Percentiles rank a stretch among this genome's conserved stretches.
Evolutionary conservation across 176 grass and related monocot genomes (phyloP).

Genomic region (Zea luxurians): DNA sequence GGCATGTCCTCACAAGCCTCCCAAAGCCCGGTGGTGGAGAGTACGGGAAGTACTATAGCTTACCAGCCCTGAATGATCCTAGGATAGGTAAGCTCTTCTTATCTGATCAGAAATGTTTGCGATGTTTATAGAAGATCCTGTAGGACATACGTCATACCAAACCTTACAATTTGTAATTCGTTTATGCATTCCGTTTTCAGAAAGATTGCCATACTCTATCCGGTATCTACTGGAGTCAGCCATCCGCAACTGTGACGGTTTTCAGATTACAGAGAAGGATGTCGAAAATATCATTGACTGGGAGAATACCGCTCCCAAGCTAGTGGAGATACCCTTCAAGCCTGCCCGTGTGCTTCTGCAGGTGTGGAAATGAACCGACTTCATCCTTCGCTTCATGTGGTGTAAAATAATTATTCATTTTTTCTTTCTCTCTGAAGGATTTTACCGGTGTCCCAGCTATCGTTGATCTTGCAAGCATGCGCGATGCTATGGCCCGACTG

Average conservation of each 20-base stretch:
- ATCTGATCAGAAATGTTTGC: background rate
- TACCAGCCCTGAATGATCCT: conserved; percentile 19
- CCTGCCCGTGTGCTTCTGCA: conserved; percentile 23
- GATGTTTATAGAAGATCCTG: background rate
- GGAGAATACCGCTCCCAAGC: conserved; percentile 24
- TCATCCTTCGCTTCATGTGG: background rate
- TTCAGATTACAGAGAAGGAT: conserved; percentile 32
- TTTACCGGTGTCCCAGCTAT: conserved; percentile 18
- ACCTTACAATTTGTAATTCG: background rate
- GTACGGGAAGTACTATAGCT: conserved; percentile 24
- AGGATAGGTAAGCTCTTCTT: conserved; percentile 2
- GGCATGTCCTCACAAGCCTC: conserved; percentile 13
- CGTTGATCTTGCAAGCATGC: conserved; percentile 27
- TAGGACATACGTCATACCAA: background rate
- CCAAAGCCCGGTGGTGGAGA: conserved; percentile 13
- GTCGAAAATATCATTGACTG: conserved; percentile 15
- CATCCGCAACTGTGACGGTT: conserved; percentile 24
- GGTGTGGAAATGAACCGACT: background rate
- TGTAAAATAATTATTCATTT: background rate
- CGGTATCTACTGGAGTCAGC: conserved; percentile 16
- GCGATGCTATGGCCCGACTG: conserved; percentile 13
- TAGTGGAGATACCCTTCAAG: conserved; percentile 24
- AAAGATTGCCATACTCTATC: conserved; percentile 26
- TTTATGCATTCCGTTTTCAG: background rate
- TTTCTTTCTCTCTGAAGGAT: background rate